These are phyloP conservation scores for Fusarium burgessii DNA, from an alignment of 2,329 filamentous ascomycete genomes.

Conservation along the genomic window DNA sequence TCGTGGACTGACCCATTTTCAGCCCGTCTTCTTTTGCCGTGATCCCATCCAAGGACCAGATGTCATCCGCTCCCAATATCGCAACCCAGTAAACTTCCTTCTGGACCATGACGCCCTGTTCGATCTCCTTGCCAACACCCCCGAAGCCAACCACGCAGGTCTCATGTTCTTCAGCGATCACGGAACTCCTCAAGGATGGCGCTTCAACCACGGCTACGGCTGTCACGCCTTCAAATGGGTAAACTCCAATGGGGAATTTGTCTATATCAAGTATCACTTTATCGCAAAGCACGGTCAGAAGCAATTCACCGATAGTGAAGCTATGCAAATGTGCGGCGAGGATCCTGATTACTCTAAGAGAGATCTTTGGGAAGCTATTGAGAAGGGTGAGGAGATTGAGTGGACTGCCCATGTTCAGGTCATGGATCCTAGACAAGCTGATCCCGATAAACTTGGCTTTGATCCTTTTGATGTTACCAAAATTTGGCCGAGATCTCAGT, in stretches of 20 bases:
- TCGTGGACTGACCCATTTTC: background rate
- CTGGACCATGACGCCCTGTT: slow-evolving; percentile 13
- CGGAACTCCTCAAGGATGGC: slow-evolving; percentile 9
- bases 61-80: slow-evolving; percentile 10
- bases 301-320: slow-evolving; percentile 6
- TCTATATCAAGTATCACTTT: slow-evolving; percentile 21
- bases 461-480: slow-evolving; percentile 14
- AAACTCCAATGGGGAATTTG: slow-evolving; percentile 2
- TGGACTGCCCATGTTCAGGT: slow-evolving; percentile 6
- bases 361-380: slow-evolving; percentile 12
- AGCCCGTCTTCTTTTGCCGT: slow-evolving; percentile 16
- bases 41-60: slow-evolving; percentile 15
- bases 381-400: slow-evolving; percentile 18
- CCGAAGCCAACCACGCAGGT: slow-evolving; percentile 4
- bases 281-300: slow-evolving; percentile 17
- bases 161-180: slow-evolving; percentile 18
- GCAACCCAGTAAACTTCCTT: slow-evolving; percentile 12
- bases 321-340: slow-evolving; percentile 17
- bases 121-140: background rate
- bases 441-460: slow-evolving; percentile 6
- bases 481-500: slow-evolving; percentile 2
- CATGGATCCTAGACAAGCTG: slow-evolving; percentile 15
- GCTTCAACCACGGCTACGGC: slow-evolving; percentile 15
- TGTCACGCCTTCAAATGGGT: slow-evolving; percentile 20
- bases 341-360: slow-evolving; percentile 10